Percentiles rank a stretch among this genome's conserved stretches.
These are phyloP conservation scores for Lactarius sp. DNA, from an alignment of 768 basidiomycete genomes.

Conservation along the genomic window DNA sequence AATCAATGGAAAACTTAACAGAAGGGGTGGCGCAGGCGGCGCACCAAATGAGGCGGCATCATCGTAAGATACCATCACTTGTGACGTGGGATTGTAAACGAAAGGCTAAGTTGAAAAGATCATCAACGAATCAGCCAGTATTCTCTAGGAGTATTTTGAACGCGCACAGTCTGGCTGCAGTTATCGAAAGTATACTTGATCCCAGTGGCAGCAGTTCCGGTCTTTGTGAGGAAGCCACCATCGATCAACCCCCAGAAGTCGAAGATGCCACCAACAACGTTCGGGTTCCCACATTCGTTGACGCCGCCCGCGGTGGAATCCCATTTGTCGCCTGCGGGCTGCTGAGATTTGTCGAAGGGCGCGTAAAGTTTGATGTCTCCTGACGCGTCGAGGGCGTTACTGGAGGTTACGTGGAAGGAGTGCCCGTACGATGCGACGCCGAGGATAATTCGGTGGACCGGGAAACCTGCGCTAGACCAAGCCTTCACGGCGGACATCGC, in stretches of 20 bases:
- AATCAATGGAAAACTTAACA: neutral
- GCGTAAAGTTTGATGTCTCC: conserved; percentile 13
- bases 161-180: conserved; percentile 65
- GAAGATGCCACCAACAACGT: conserved; percentile 48
- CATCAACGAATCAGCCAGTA: neutral
- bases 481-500: conserved; percentile 69
- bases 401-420: conserved; percentile 49
- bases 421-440: conserved; percentile 81
- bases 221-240: conserved; percentile 2
- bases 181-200: conserved; percentile 37
- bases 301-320: conserved; percentile 38
- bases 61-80: conserved; percentile 63
- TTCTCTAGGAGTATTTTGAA: conserved; percentile 26
- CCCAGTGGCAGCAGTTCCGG: neutral
- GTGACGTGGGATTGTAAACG: conserved; percentile 50
- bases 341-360: conserved; percentile 19
- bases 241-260: conserved; percentile 54
- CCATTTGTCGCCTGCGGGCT: conserved; percentile 41
- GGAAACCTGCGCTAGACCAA: conserved; percentile 76
- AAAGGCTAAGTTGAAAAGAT: conserved; percentile 49
- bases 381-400: conserved; percentile 17
- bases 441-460: conserved; percentile 65
- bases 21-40: neutral
- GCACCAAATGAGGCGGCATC: conserved; percentile 48
- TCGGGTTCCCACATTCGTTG: conserved; percentile 52